These are phyloP conservation scores for Mortierella sp. DNA, from an alignment of 371 early-diverging fungal genomes.

Conservation along the genomic window DNA sequence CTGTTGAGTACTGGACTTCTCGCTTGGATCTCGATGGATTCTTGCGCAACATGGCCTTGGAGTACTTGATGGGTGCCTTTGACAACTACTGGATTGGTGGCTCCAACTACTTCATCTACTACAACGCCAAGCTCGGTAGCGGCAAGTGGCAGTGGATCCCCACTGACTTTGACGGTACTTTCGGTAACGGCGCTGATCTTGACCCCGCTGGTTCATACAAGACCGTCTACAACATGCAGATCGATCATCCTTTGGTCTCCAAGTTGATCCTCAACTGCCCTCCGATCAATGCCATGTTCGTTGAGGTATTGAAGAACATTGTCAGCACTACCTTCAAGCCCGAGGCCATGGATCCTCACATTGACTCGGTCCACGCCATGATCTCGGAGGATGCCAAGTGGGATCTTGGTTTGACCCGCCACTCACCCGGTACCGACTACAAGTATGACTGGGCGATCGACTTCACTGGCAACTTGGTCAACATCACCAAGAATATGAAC, in stretches of 20 bases:
- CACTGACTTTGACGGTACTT: slow-evolving; percentile 63
- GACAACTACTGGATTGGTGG: slow-evolving; percentile 58
- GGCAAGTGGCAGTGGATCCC: slow-evolving; percentile 57
- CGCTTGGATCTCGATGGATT: slow-evolving; percentile 53
- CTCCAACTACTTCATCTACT: slow-evolving; percentile 53
- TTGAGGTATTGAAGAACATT: slow-evolving; percentile 59
- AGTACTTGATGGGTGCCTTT: slow-evolving; percentile 61
- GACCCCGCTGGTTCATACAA: slow-evolving; percentile 37
- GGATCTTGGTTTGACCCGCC: slow-evolving; percentile 55
- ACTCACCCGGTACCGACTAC: slow-evolving; percentile 58
- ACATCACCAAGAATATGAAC: slow-evolving; percentile 41
- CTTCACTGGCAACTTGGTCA: slow-evolving; percentile 56
- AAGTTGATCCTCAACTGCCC: slow-evolving; percentile 49
- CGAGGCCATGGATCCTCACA: slow-evolving; percentile 48
- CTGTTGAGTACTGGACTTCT: slow-evolving; percentile 35
- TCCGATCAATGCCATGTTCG: slow-evolving; percentile 52
- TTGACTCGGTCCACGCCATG: slow-evolving; percentile 59
- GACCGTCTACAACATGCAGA: slow-evolving; percentile 28
- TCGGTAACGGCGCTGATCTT: slow-evolving; percentile 58
- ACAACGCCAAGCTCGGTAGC: slow-evolving; percentile 34
- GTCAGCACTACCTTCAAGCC: slow-evolving; percentile 68
- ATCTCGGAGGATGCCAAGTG: slow-evolving; percentile 63
- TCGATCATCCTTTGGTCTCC: slow-evolving; percentile 50
- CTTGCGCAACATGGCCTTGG: slow-evolving; percentile 62
- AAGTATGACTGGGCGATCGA: slow-evolving; percentile 54